These are phyloP conservation scores for Pharnaceum exiguum DNA, from an alignment of 148 eudicot genomes.

Conservation along the genomic window DNA sequence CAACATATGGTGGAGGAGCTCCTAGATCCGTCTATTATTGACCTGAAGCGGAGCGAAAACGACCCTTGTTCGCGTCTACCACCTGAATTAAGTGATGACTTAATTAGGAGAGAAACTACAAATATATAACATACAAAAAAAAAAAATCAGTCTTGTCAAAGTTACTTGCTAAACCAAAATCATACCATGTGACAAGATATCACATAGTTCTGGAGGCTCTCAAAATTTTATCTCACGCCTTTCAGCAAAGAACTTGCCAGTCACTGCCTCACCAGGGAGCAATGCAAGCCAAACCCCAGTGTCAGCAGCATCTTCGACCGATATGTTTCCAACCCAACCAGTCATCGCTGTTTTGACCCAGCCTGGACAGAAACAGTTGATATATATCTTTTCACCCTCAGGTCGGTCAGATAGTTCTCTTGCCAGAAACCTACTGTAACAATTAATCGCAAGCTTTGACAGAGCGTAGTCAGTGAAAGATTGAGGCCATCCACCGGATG, in stretches of 20 bases:
- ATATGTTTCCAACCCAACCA: conserved; percentile 76
- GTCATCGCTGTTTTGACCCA: conserved; percentile 98
- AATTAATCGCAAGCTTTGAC: conserved; percentile 82
- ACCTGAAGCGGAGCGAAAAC: no score
- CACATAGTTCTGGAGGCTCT: not conserved
- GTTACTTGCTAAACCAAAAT: no score
- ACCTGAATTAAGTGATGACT: no score
- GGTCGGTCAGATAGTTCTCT: conserved; percentile 48
- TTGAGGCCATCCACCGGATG: conserved; percentile 71
- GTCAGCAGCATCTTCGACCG: conserved; percentile 88
- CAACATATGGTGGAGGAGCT: no score
- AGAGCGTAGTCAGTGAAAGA: conserved; percentile 72
- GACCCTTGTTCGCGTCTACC: no score
- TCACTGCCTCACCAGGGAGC: conserved; percentile 53
- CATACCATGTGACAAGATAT: not conserved
- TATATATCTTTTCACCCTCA: conserved; percentile 60
- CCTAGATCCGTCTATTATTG: no score
- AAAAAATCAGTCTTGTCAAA: no score
- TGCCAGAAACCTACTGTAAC: conserved; percentile 74
- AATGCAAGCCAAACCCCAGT: conserved; percentile 95
- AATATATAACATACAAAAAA: no score
- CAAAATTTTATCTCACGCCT: conserved; percentile 80
- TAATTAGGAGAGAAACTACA: no score
- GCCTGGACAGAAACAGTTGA: conserved; percentile 93
- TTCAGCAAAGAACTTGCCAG: conserved; percentile 83